A percentile compares a stretch with the other conserved stretches of the same genome.
phyloP scores from a whole-genome alignment of 305 asterid genomes.

The Withania somnifera region DNA sequence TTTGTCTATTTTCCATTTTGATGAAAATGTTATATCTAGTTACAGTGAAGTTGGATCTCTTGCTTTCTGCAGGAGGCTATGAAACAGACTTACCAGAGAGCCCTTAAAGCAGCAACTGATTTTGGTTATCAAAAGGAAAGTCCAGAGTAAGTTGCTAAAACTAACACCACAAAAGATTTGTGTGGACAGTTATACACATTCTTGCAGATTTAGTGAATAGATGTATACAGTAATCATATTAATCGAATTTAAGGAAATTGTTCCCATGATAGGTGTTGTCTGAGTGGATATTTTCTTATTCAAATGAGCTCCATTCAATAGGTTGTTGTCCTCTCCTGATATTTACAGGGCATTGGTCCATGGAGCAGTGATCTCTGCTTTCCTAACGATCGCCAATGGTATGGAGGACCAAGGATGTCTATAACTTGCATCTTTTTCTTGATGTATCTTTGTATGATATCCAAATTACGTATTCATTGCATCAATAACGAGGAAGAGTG shows the following conservation, averaged over 20 bases:
- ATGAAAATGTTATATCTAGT: not conserved
- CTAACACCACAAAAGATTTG: not conserved
- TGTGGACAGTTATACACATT: not conserved
- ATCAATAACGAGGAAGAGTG: not conserved
- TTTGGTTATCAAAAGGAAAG: conserved; percentile 91
- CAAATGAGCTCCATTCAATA: not conserved
- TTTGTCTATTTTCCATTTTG: not conserved
- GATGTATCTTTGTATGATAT: not conserved
- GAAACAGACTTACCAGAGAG: conserved; percentile 87
- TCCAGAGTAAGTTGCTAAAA: conserved; percentile 65
- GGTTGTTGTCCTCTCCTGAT: not conserved
- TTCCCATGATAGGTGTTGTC: not conserved
- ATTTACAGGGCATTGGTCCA: conserved; percentile 70
- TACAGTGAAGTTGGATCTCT: not conserved
- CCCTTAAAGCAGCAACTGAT: conserved; percentile 77
- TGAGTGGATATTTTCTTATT: not conserved
- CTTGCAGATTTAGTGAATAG: not conserved
- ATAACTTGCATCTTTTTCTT: conserved; percentile 11
- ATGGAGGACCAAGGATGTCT: conserved; percentile 97
- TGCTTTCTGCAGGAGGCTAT: conserved; percentile 61
- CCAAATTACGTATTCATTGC: not conserved
- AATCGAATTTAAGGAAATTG: not conserved
- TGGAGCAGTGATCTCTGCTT: conserved; percentile 83
- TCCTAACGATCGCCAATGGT: conserved; percentile 67
- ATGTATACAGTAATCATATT: not conserved